Evolutionary conservation across 169 alveolate genomes (phyloP).

Genomic region (Babesia gibsoni): DNA sequence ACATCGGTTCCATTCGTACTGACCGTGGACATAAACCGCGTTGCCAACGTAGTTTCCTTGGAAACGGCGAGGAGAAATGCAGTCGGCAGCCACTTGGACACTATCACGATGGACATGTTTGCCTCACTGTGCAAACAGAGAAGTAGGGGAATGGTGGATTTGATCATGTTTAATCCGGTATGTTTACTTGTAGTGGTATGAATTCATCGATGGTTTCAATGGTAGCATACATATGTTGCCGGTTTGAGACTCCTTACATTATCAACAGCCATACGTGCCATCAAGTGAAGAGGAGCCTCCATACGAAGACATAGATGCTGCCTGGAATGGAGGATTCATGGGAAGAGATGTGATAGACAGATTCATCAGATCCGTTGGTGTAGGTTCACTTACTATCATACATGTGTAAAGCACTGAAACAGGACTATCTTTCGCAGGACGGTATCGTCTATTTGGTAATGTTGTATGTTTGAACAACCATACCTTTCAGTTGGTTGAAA

Average conservation of each 20-base stretch:
- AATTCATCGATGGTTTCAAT: too few relatives aligned
- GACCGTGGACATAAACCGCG: constrained; percentile 37
- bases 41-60: constrained; percentile 30
- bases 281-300: neutral
- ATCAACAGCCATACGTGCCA: constrained; percentile 66
- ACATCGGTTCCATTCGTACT: constrained; percentile 36
- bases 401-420: neutral
- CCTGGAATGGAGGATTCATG: constrained; percentile 62
- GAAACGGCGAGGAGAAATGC: constrained; percentile 2
- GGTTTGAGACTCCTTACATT: too few relatives aligned
- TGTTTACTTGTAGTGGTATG: neutral
- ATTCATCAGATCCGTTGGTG: constrained; percentile 31
- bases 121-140: neutral
- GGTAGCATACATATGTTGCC: too few relatives aligned
- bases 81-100: neutral
- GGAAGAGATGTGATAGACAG: constrained; percentile 48
- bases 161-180: constrained; percentile 61
- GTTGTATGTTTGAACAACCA: neutral
- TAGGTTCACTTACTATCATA: neutral
- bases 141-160: constrained; percentile 10
- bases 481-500: constrained; percentile 30
- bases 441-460: constrained; percentile 57
- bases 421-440: constrained; percentile 28
- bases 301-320: constrained; percentile 9
- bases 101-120: constrained; percentile 31